Evolutionary conservation across 257 asterid genomes (phyloP).

Genomic region (Solanum virginianum): DNA sequence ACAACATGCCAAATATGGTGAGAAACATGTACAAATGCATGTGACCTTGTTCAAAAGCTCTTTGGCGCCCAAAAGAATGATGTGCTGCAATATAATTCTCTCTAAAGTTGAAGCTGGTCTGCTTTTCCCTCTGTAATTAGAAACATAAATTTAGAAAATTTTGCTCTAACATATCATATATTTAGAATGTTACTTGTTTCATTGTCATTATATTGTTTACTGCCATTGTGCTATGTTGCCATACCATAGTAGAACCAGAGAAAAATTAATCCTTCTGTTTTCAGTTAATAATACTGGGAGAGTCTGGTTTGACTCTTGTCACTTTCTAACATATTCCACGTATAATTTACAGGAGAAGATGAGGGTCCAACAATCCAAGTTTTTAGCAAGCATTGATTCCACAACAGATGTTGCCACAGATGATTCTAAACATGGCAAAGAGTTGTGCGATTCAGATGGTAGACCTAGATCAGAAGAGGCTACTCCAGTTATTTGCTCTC

Average conservation of each 20-base stretch:
- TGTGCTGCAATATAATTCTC: background rate
- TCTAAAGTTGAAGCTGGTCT: background rate
- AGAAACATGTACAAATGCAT: background rate
- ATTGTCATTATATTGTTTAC: background rate
- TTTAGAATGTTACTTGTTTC: background rate
- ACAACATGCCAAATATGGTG: background rate
- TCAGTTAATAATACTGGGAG: background rate
- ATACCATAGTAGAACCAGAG: background rate
- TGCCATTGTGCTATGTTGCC: background rate
- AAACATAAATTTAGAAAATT: background rate
- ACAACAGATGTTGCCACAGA: constrained; percentile 41
- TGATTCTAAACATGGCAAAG: constrained; percentile 38
- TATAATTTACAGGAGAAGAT: constrained; percentile 61
- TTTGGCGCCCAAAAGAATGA: background rate
- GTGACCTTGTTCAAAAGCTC: background rate
- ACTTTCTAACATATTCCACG: background rate
- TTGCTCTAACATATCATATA: background rate
- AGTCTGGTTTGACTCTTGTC: background rate
- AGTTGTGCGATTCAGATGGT: constrained; percentile 29
- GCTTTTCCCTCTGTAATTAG: background rate
- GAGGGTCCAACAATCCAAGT: constrained; percentile 86
- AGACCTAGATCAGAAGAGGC: constrained; percentile 31
- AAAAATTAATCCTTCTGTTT: background rate
- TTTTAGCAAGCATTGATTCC: constrained; percentile 62
- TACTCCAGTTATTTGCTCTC: constrained; percentile 67